These are phyloP conservation scores for Fusarium udum DNA, from an alignment of 2,329 filamentous ascomycete species.

Conservation along the genomic window DNA sequence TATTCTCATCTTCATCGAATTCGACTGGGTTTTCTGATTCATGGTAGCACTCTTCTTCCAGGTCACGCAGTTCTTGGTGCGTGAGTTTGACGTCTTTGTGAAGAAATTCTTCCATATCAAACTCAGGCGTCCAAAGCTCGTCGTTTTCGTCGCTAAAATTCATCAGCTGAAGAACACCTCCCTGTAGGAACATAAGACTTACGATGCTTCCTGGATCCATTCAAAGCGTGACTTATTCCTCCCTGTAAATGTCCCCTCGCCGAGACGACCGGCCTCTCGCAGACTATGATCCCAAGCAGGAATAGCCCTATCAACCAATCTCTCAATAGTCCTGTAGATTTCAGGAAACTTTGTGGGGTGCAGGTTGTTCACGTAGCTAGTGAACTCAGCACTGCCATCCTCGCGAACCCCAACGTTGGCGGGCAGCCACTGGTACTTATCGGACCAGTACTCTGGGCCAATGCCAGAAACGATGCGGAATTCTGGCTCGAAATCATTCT, in stretches of 20 bases:
- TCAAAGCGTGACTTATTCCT: background rate
- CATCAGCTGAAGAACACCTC: too few relatives aligned
- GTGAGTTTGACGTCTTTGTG: background rate
- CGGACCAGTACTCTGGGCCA: background rate
- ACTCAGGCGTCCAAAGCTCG: background rate
- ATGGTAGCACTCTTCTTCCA: background rate
- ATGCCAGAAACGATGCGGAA: background rate
- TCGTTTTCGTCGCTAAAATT: background rate
- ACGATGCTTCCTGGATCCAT: background rate
- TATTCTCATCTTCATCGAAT: background rate
- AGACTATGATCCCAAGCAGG: slow-evolving; percentile 5
- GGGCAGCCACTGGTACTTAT: background rate
- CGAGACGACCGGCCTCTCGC: background rate
- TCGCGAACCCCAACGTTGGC: background rate
- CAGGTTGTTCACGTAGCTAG: slow-evolving; percentile 5
- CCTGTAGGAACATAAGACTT: background rate
- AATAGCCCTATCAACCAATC: background rate
- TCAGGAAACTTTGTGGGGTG: background rate
- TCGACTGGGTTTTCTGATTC: background rate
- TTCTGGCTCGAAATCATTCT: background rate
- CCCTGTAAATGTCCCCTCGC: background rate
- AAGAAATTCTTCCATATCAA: background rate
- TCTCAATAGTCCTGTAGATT: background rate
- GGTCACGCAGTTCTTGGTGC: background rate
- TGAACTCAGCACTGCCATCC: background rate